phyloP scores from a whole-genome alignment of 108 stramenopile genomes.

The Parietichytrium sp. region DNA sequence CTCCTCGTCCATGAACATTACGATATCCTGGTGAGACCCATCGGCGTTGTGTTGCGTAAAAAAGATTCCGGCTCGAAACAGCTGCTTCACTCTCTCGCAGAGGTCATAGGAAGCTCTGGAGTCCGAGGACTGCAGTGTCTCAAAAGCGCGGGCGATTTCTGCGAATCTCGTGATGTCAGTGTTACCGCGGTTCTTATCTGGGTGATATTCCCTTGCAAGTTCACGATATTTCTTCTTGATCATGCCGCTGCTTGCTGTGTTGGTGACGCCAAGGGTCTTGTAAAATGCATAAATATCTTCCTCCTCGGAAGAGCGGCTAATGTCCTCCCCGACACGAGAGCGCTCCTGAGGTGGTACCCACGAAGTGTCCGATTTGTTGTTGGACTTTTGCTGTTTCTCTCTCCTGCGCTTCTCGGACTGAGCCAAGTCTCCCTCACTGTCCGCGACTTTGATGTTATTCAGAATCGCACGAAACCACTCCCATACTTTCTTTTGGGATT shows the following conservation, averaged over 20 bases:
- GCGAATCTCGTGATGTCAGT: constrained; percentile 3
- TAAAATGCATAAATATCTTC: constrained; percentile 15
- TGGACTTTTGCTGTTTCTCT: not conserved
- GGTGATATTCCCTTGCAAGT: constrained; percentile 30
- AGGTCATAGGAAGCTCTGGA: not conserved
- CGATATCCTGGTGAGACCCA: not conserved
- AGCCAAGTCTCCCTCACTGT: not conserved
- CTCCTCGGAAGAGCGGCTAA: not conserved
- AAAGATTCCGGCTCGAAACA: not conserved
- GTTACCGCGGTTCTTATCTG: not conserved
- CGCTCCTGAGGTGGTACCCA: not conserved
- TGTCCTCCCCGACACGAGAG: constrained; percentile 19
- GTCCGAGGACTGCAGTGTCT: not conserved
- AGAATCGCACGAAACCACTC: constrained; percentile 22
- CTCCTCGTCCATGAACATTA: not conserved
- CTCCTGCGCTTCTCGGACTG: not conserved
- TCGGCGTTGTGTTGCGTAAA: constrained; percentile 7
- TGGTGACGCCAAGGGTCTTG: not conserved
- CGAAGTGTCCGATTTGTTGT: not conserved
- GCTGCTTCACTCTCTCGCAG: constrained; percentile 15
- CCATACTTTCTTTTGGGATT: not conserved
- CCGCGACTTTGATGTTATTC: constrained; percentile 15
- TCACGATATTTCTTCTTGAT: constrained; percentile 25
- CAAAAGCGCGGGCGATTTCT: constrained; percentile 8
- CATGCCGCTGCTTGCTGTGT: not conserved